Evolutionary conservation across 1,139 yeast genomes (phyloP).

Genomic region (Scheffersomyces lignicola): DNA sequence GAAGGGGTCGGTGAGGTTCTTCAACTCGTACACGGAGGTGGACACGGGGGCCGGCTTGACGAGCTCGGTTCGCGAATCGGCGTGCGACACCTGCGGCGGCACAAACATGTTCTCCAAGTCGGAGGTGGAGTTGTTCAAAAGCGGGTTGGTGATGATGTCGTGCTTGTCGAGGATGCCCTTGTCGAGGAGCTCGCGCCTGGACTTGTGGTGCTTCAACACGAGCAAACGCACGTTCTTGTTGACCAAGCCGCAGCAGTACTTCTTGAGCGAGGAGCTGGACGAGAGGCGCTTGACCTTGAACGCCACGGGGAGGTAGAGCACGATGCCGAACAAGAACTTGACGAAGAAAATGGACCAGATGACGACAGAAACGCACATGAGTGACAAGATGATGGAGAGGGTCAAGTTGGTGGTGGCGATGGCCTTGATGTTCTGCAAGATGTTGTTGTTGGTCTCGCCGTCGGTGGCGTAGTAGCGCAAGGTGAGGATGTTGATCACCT

Average conservation of each 20-base stretch:
- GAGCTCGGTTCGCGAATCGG: no score
- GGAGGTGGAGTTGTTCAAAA: constrained; percentile 15
- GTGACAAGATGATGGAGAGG: constrained; percentile 69
- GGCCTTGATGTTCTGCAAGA: constrained; percentile 51
- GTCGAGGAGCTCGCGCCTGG: constrained; percentile 29
- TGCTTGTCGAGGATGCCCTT: constrained; percentile 8
- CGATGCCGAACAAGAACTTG: constrained; percentile 57
- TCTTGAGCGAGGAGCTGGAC: constrained; percentile 48
- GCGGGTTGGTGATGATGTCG: constrained; percentile 28
- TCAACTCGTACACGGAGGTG: not conserved
- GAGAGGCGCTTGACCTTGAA: constrained; percentile 1
- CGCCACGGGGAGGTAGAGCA: constrained; percentile 53
- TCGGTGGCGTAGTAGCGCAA: constrained; percentile 55
- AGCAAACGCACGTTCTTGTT: constrained; percentile 54
- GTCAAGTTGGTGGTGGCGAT: constrained; percentile 62
- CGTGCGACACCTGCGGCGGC: no score
- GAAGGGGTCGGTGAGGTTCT: not conserved
- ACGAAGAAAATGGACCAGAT: constrained; percentile 73
- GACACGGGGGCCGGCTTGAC: not conserved
- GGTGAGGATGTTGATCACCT: constrained; percentile 77
- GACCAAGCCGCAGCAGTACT: constrained; percentile 57
- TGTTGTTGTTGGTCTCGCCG: constrained; percentile 41
- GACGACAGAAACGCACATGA: constrained; percentile 75
- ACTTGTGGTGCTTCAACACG: constrained; percentile 49
- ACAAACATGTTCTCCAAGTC: constrained; percentile 1